Conservation (phyloP, 768 basidiomycete species). For the Termitomyces sp. region DNA sequence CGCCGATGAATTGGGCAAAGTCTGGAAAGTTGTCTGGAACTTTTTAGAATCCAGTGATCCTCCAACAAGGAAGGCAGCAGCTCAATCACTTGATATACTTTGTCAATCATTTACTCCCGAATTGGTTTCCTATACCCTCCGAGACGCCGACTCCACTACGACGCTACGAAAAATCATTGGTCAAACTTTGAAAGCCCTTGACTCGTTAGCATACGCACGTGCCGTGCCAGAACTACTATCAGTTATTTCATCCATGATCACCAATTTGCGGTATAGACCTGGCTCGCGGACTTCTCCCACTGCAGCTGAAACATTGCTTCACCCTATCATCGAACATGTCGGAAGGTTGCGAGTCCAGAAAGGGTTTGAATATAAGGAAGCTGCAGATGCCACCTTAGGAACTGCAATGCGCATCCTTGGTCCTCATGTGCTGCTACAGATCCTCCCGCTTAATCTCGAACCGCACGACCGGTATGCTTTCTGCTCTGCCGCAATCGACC, state of each 20-base stretch:
- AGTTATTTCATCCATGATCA: slow-evolving; percentile 65
- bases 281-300: slow-evolving; percentile 35
- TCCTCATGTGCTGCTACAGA: slow-evolving; percentile 67
- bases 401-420: slow-evolving; percentile 83
- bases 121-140: slow-evolving; percentile 49
- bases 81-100: slow-evolving; percentile 56
- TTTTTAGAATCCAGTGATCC: slow-evolving; percentile 71
- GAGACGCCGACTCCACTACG: slow-evolving; percentile 43
- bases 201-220: slow-evolving; percentile 66
- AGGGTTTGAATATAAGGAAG: slow-evolving; percentile 88
- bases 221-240: slow-evolving; percentile 78
- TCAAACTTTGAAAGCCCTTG: slow-evolving; percentile 63
- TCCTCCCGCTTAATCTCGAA: slow-evolving; percentile 83
- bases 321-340: slow-evolving; percentile 64
- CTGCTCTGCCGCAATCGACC: background rate
- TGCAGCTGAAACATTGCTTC: slow-evolving; percentile 65
- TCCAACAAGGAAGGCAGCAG: slow-evolving; percentile 56
- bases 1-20: slow-evolving; percentile 48
- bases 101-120: slow-evolving; percentile 66
- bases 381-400: slow-evolving; percentile 72
- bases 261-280: slow-evolving; percentile 48
- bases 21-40: slow-evolving; percentile 73
- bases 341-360: slow-evolving; percentile 73
- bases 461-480: slow-evolving; percentile 65
- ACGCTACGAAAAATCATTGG: slow-evolving; percentile 58